A percentile compares a stretch with the other conserved stretches of the same genome.
These are phyloP conservation scores for Eustoma russellianum DNA, from an alignment of 257 asterid species.

Conservation along the genomic window DNA sequence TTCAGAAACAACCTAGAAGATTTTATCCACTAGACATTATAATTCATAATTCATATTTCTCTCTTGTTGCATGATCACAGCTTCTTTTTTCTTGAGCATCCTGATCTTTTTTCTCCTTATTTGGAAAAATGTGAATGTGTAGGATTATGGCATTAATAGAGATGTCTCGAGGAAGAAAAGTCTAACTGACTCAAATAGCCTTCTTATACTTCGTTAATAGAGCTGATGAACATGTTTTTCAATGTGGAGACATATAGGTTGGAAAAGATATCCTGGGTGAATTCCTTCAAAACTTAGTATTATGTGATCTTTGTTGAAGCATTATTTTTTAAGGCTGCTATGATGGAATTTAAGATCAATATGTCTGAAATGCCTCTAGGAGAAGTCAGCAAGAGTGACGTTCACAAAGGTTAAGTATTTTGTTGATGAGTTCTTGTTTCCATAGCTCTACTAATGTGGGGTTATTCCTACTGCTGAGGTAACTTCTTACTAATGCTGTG, in stretches of 20 bases:
- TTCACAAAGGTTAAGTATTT: constrained; percentile 62
- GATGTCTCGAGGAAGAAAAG: no score
- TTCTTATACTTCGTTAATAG: no score
- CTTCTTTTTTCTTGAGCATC: background rate
- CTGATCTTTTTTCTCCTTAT: constrained; percentile 11
- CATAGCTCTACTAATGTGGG: background rate
- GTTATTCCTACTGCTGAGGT: no score
- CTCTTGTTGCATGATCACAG: constrained; percentile 7
- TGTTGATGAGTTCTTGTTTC: background rate
- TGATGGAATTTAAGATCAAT: constrained; percentile 97
- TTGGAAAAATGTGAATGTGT: no score
- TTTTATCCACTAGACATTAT: constrained; percentile 87
- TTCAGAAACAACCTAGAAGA: constrained; percentile 87
- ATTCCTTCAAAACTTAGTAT: no score
- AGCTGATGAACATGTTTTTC: no score
- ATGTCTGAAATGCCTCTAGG: constrained; percentile 99
- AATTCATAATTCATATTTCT: constrained; percentile 19
- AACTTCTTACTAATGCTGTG: no score
- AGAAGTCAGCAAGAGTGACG: constrained; percentile 79
- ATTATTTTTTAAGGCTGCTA: constrained; percentile 70
- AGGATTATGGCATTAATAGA: no score
- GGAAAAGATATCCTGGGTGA: no score
- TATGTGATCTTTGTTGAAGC: no score
- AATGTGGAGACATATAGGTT: no score
- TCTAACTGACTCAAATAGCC: no score